phyloP scores from a whole-genome alignment of 1,284 basidiomycete species.

The Leccinum variabile region DNA sequence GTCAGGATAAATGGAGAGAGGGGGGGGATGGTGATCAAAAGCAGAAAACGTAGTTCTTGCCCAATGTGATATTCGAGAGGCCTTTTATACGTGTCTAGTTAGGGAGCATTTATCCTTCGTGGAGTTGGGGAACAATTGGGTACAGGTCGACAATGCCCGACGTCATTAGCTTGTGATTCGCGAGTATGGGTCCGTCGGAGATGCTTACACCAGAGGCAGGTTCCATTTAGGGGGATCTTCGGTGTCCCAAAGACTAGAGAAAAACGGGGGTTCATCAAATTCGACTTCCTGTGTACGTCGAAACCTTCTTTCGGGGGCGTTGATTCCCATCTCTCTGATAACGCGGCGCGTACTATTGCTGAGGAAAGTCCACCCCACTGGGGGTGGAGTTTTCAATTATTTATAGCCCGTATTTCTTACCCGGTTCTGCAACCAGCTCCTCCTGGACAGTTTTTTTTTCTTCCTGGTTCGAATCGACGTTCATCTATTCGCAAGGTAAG shows the following conservation, averaged over 20 bases:
- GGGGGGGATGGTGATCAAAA: neutral
- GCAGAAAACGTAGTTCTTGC: neutral
- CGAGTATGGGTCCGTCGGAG: neutral
- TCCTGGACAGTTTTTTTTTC: neutral
- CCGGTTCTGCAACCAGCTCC: neutral
- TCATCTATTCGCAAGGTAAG: neutral
- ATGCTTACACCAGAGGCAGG: neutral
- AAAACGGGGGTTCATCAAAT: constrained; percentile 2
- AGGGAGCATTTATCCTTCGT: neutral
- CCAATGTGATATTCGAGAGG: neutral
- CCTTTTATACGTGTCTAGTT: neutral
- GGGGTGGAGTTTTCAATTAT: neutral
- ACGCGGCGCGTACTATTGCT: neutral
- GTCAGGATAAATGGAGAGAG: neutral
- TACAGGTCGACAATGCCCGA: too few species aligned
- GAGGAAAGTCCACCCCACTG: neutral
- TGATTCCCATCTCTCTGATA: constrained; percentile 3
- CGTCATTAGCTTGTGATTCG: neutral
- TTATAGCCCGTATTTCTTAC: neutral
- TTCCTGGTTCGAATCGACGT: neutral
- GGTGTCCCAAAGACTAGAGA: neutral
- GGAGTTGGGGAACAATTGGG: too few species aligned
- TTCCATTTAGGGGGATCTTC: constrained; percentile 9
- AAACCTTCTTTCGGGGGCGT: constrained; percentile 1
- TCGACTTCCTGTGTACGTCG: neutral